phyloP scores from a whole-genome alignment of 2,329 filamentous ascomycete species.

The Monosporascus sp. region DNA sequence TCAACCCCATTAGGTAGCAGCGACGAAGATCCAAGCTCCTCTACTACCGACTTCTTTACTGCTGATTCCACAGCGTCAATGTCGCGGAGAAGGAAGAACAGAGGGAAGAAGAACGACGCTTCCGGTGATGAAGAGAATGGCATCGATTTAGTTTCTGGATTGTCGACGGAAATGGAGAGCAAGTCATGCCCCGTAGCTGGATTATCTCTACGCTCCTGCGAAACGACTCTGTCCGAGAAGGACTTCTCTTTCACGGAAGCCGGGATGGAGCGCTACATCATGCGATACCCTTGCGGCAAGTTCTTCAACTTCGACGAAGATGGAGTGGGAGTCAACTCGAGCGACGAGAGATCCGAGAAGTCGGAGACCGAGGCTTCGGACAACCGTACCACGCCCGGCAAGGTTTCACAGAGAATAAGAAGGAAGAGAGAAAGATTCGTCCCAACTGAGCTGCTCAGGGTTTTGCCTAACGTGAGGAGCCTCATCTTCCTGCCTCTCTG shows the following conservation, averaged over 20 bases:
- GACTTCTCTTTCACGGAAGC: background rate
- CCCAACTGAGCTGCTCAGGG: constrained; percentile 26
- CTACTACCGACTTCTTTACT: background rate
- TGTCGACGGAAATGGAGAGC: background rate
- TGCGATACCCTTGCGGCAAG: constrained; percentile 17
- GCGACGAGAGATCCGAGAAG: constrained; percentile 8
- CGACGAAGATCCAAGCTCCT: background rate
- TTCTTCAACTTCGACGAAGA: constrained; percentile 17
- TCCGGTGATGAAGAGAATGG: too few relatives aligned
- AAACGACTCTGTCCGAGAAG: background rate
- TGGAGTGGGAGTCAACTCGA: constrained; percentile 3
- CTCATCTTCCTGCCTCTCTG: constrained; percentile 32
- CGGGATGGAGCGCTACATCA: constrained; percentile 13
- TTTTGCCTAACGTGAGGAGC: constrained; percentile 28
- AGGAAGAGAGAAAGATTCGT: constrained; percentile 14
- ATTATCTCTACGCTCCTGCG: background rate
- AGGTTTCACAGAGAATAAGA: background rate
- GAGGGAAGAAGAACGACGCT: too few relatives aligned
- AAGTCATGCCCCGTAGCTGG: background rate
- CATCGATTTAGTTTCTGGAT: too few relatives aligned
- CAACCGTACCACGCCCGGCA: background rate
- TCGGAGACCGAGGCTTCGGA: background rate
- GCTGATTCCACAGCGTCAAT: background rate
- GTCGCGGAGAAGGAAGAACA: background rate
- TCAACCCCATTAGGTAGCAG: background rate